Evolutionary conservation across 23 red algal genomes (phyloP).

Genomic region (Pyropia yezoensis): DNA sequence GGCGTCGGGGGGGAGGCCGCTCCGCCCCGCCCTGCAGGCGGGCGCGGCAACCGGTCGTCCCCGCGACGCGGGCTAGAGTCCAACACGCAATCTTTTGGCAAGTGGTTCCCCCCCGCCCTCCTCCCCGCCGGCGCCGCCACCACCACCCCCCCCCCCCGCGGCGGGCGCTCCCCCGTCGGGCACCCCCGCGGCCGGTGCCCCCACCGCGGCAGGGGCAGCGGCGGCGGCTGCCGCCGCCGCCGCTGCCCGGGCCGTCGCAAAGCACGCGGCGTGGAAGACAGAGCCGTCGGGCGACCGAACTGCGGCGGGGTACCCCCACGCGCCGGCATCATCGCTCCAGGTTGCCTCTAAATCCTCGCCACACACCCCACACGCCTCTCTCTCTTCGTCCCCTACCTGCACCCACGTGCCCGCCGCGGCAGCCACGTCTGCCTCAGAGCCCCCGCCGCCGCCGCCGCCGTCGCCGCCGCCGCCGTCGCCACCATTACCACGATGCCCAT

Average conservation of each 20-base stretch:
- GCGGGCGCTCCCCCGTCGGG: too few relatives aligned
- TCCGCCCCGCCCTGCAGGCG: too few relatives aligned
- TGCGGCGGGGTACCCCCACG: constrained; percentile 13
- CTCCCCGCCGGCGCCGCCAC: too few relatives aligned
- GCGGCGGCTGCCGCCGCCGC: too few relatives aligned
- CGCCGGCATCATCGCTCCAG: constrained; percentile 18
- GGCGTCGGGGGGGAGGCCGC: too few relatives aligned
- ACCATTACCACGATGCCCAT: background rate
- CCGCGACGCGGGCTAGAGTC: too few relatives aligned
- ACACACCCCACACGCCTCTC: constrained; percentile 17
- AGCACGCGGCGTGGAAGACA: background rate
- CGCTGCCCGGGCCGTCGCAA: background rate
- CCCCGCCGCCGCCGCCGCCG: background rate
- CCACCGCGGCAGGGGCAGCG: too few relatives aligned
- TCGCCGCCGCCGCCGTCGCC: constrained; percentile 4
- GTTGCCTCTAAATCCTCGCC: constrained; percentile 18
- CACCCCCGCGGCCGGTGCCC: too few relatives aligned
- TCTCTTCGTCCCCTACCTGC: constrained; percentile 4
- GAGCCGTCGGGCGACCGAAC: background rate
- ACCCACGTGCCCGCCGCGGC: background rate
- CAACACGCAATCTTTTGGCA: too few relatives aligned
- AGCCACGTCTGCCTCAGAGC: background rate
- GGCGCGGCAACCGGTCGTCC: too few relatives aligned
- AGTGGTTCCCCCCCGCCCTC: too few relatives aligned
- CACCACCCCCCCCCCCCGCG: too few relatives aligned